Conservation (phyloP, 2,329 filamentous ascomycete genomes). For the Aspergillus eucalypticola region DNA sequence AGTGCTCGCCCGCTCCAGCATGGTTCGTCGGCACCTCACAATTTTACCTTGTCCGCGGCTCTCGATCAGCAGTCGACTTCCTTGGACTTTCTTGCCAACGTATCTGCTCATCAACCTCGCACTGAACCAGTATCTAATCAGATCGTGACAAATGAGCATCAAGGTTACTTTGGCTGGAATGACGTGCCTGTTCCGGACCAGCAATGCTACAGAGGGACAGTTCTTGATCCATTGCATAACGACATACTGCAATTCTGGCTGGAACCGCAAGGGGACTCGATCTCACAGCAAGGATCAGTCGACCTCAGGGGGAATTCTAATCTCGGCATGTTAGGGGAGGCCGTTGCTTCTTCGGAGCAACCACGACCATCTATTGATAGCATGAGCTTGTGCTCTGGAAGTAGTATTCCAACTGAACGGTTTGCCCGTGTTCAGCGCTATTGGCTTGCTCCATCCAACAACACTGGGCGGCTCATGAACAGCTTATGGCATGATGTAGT, state of each 20-base stretch:
- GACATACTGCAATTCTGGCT: slow-evolving; percentile 41
- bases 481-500: slow-evolving; percentile 45
- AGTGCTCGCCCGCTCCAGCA: slow-evolving; percentile 19
- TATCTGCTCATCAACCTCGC: slow-evolving; percentile 37
- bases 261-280: slow-evolving; percentile 34
- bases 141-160: slow-evolving; percentile 33
- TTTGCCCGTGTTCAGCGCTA: slow-evolving; percentile 46
- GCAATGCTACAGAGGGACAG: slow-evolving; percentile 21
- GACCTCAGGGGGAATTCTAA: slow-evolving; percentile 31
- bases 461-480: slow-evolving; percentile 43
- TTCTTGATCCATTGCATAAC: slow-evolving; percentile 31
- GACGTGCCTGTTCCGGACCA: slow-evolving; percentile 27
- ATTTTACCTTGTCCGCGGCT: slow-evolving; percentile 31
- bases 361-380: slow-evolving; percentile 22
- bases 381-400: slow-evolving; percentile 22
- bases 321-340: slow-evolving; percentile 25
- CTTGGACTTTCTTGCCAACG: slow-evolving; percentile 43
- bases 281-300: slow-evolving; percentile 31
- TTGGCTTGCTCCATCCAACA: slow-evolving; percentile 43
- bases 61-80: slow-evolving; percentile 37
- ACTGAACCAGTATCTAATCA: slow-evolving; percentile 29
- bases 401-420: slow-evolving; percentile 42
- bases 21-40: slow-evolving; percentile 23
- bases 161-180: slow-evolving; percentile 35
- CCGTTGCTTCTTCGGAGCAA: slow-evolving; percentile 26